A percentile compares a stretch with the other conserved stretches of the same genome.
These are phyloP conservation scores for Xylaria sp. DNA, from an alignment of 2,329 filamentous ascomycete species.

Conservation along the genomic window DNA sequence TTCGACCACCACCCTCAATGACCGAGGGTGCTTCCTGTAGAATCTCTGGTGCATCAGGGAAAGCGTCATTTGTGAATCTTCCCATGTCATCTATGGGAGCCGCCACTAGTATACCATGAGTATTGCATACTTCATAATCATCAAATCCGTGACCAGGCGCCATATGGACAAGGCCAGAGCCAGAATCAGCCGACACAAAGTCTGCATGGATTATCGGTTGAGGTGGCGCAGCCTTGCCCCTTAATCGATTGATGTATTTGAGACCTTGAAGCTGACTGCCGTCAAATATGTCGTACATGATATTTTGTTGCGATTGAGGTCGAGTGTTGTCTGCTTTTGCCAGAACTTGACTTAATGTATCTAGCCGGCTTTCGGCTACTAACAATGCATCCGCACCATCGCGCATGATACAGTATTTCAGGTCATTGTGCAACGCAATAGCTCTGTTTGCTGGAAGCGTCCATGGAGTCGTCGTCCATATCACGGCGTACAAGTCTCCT, in stretches of 20 bases:
- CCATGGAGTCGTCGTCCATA: constrained; percentile 99
- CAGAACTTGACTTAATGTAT: constrained; percentile 59
- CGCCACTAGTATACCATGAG: constrained; percentile 72
- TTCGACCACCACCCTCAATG: constrained; percentile 69
- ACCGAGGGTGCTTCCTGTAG: constrained; percentile 74
- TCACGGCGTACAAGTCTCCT: constrained; percentile 73
- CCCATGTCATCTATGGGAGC: constrained; percentile 86
- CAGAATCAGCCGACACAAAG: constrained; percentile 89
- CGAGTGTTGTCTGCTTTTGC: constrained; percentile 39
- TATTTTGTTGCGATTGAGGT: constrained; percentile 12
- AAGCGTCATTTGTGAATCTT: constrained; percentile 78
- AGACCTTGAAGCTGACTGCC: constrained; percentile 71
- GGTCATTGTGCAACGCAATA: constrained; percentile 77
- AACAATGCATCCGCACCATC: constrained; percentile 66
- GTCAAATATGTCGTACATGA: constrained; percentile 61
- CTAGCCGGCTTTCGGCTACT: constrained; percentile 73
- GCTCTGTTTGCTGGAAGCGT: constrained; percentile 92
- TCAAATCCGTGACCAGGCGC: constrained; percentile 97
- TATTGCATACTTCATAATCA: constrained; percentile 83
- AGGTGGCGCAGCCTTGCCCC: constrained; percentile 57
- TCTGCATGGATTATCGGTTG: constrained; percentile 82
- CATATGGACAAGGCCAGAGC: constrained; percentile 91
- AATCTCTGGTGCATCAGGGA: constrained; percentile 69
- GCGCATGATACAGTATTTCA: constrained; percentile 74
- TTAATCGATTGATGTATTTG: constrained; percentile 74